phyloP scores from a whole-genome alignment of 257 asterid species.

The Verbena officinalis region DNA sequence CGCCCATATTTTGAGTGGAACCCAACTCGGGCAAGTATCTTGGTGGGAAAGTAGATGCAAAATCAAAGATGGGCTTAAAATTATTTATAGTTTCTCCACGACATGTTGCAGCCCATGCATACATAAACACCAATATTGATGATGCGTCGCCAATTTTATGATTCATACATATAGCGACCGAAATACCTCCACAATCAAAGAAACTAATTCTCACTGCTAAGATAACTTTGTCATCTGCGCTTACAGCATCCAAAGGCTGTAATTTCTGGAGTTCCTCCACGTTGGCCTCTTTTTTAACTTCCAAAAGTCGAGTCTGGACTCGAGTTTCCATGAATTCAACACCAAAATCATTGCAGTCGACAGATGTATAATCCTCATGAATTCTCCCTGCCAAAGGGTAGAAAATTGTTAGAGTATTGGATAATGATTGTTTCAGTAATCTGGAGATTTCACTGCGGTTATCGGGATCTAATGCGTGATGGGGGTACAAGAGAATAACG shows the following conservation, averaged over 20 bases:
- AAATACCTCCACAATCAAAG: slow-evolving; percentile 43
- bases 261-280: slow-evolving; percentile 24
- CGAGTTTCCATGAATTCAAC: slow-evolving; percentile 36
- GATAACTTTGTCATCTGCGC: not conserved
- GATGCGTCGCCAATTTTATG: slow-evolving; percentile 27
- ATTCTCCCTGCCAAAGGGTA: slow-evolving; percentile 44
- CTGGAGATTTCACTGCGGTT: slow-evolving; percentile 2
- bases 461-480: not conserved
- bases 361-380: not conserved
- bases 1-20: not conserved
- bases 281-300: slow-evolving; percentile 21
- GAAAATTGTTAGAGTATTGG: slow-evolving; percentile 30
- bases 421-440: slow-evolving; percentile 35
- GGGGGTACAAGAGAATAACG: slow-evolving; percentile 27
- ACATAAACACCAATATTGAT: slow-evolving; percentile 27
- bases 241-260: slow-evolving; percentile 26
- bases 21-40: not conserved
- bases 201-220: slow-evolving; percentile 31
- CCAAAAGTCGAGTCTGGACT: slow-evolving; percentile 27
- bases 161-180: slow-evolving; percentile 36
- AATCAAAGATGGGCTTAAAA: slow-evolving; percentile 9
- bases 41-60: slow-evolving; percentile 30
- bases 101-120: slow-evolving; percentile 38
- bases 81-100: slow-evolving; percentile 4
- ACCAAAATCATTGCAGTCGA: slow-evolving; percentile 49